Evolutionary conservation across 2,329 filamentous ascomycete genomes (phyloP).

Genomic region (Diaporthe helianthi): DNA sequence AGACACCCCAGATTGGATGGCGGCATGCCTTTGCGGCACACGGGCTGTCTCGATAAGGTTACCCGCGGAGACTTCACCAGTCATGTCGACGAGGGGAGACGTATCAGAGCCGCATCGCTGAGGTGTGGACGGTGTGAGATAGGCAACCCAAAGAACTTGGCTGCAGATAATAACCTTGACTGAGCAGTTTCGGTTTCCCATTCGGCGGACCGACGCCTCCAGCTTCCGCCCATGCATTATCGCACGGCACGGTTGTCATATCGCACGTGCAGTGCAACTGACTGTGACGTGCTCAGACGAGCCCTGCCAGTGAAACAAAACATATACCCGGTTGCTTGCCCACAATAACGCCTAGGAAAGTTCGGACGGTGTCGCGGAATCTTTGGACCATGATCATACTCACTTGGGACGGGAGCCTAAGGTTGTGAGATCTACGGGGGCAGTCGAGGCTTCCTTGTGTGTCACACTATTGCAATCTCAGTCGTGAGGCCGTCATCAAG

Average conservation of each 20-base stretch:
- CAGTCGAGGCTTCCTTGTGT: slow-evolving; percentile 14
- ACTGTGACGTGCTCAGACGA: slow-evolving; percentile 24
- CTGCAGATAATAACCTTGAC: slow-evolving; percentile 14
- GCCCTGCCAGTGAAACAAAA: slow-evolving; percentile 30
- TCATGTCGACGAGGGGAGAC: slow-evolving; percentile 20
- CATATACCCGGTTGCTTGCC: slow-evolving; percentile 10
- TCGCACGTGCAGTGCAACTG: not conserved
- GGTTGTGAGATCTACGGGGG: slow-evolving; percentile 21
- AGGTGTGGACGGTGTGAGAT: slow-evolving; percentile 14
- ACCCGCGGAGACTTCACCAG: slow-evolving; percentile 15
- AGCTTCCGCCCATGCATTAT: not conserved
- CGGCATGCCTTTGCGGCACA: not conserved
- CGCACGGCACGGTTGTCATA: slow-evolving; percentile 2
- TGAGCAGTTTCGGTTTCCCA: slow-evolving; percentile 19
- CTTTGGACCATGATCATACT: not conserved
- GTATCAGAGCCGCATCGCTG: slow-evolving; percentile 23
- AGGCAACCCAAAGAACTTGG: slow-evolving; percentile 17
- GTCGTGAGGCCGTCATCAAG: slow-evolving; percentile 6
- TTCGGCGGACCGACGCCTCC: slow-evolving; percentile 8
- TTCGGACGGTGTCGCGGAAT: slow-evolving; percentile 22
- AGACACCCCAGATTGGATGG: slow-evolving; percentile 4
- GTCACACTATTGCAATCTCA: not conserved
- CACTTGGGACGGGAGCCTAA: slow-evolving; percentile 7
- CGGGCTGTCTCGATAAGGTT: slow-evolving; percentile 17
- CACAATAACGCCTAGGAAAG: slow-evolving; percentile 2